phyloP scores from a whole-genome alignment of 1,284 basidiomycete genomes.

The Ustilago crameri region DNA sequence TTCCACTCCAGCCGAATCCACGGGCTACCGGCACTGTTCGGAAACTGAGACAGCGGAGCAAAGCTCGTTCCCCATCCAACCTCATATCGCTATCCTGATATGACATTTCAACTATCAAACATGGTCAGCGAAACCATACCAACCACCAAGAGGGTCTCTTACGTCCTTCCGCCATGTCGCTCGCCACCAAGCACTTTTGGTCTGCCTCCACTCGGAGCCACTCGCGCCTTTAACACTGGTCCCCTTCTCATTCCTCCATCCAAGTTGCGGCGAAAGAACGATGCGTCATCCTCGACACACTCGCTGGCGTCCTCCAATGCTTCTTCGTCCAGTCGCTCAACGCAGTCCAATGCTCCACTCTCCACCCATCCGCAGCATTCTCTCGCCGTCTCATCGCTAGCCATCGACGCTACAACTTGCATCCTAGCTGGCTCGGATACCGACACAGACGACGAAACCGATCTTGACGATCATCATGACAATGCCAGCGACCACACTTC shows the following conservation, averaged over 20 bases:
- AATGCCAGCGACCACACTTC: not conserved
- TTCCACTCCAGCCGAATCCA: too few species aligned
- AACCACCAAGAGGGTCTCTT: constrained; percentile 51
- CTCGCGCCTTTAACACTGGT: constrained; percentile 29
- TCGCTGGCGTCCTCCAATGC: constrained; percentile 5
- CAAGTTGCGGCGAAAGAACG: not conserved
- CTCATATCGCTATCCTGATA: constrained; percentile 1
- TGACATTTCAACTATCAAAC: constrained; percentile 17
- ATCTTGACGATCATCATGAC: constrained; percentile 4
- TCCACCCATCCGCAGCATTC: constrained; percentile 55
- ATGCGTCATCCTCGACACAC: constrained; percentile 17
- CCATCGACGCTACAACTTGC: constrained; percentile 57
- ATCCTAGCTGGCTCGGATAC: constrained; percentile 15
- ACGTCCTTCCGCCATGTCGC: constrained; percentile 47
- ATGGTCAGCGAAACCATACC: constrained; percentile 29
- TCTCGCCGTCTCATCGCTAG: constrained; percentile 62
- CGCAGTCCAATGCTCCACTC: constrained; percentile 20
- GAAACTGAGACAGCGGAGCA: not conserved
- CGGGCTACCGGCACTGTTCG: too few species aligned
- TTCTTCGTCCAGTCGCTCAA: constrained; percentile 12
- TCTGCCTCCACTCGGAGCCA: constrained; percentile 43
- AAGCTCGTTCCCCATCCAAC: not conserved
- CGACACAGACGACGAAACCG: constrained; percentile 7
- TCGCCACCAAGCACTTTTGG: constrained; percentile 47
- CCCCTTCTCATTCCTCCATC: constrained; percentile 32